These are phyloP conservation scores for Alopecurus myosuroides DNA, from an alignment of 176 grass and related monocot species.

Conservation along the genomic window DNA sequence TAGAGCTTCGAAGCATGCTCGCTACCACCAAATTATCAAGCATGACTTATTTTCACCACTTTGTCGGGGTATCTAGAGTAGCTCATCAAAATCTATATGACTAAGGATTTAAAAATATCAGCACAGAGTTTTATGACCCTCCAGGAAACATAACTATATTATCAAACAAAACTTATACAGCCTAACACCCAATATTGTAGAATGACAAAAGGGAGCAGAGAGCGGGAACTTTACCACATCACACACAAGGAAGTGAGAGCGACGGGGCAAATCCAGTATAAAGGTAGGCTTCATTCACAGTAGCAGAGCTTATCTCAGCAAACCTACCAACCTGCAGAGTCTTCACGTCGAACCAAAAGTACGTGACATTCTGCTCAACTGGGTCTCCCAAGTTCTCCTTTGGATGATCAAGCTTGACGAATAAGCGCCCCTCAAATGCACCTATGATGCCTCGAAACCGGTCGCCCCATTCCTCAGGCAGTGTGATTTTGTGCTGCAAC, in stretches of 20 bases:
- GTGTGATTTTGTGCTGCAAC: conserved; percentile 24
- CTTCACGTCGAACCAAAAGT: conserved; percentile 29
- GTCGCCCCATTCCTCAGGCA: conserved; percentile 50
- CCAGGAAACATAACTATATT: background rate
- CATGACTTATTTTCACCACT: background rate
- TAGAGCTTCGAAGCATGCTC: background rate
- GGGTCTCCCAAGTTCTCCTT: conserved; percentile 38
- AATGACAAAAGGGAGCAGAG: background rate
- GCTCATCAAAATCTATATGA: background rate
- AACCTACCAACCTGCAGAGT: conserved; percentile 35
- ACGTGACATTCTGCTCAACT: conserved; percentile 23
- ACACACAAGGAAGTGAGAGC: background rate
- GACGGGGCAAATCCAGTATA: conserved; percentile 23
- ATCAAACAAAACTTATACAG: background rate
- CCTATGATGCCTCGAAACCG: conserved; percentile 47
- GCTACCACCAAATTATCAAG: background rate
- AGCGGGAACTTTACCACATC: conserved; percentile 13
- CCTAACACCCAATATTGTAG: background rate
- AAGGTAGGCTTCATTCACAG: conserved; percentile 33
- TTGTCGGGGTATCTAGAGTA: background rate
- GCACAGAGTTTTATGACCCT: background rate
- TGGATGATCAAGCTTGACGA: conserved; percentile 37
- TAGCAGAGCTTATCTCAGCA: conserved; percentile 7
- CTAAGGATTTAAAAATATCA: background rate
- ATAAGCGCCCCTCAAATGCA: conserved; percentile 10